Percentiles rank a stretch among this genome's conserved stretches.
These are phyloP conservation scores for Diplodia seriata DNA, from an alignment of 2,329 filamentous ascomycete species.

Conservation along the genomic window DNA sequence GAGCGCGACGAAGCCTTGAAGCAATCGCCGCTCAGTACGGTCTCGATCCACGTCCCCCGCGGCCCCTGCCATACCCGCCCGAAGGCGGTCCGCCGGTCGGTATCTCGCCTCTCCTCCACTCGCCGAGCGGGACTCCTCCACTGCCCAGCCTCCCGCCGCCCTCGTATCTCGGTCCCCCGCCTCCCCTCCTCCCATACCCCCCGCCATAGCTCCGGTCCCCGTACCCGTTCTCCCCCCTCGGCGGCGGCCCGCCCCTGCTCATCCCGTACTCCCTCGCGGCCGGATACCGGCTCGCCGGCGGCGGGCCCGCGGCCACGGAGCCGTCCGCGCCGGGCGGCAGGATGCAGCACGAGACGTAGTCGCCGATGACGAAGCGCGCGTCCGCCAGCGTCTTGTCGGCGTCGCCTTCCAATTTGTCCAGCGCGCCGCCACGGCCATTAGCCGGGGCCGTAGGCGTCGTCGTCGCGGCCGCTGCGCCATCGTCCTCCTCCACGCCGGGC, in stretches of 20 bases:
- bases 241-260: constrained; percentile 40
- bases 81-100: constrained; percentile 54
- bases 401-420: constrained; percentile 62
- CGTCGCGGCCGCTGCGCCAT: constrained; percentile 35
- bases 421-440: constrained; percentile 34
- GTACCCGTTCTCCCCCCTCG: constrained; percentile 44
- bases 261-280: constrained; percentile 16
- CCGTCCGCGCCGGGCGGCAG: constrained; percentile 78
- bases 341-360: constrained; percentile 85
- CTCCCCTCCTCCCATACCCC: constrained; percentile 44
- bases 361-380: constrained; percentile 83
- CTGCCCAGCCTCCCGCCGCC: constrained; percentile 49
- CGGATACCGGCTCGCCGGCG: constrained; percentile 44
- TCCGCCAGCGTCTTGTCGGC: constrained; percentile 77
- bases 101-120: constrained; percentile 72
- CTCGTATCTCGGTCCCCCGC: constrained; percentile 50
- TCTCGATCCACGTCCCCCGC: constrained; percentile 16
- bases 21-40: constrained; percentile 7
- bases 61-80: constrained; percentile 30
- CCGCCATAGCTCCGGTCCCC: constrained; percentile 47
- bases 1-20: neutral
- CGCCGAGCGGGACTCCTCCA: constrained; percentile 60
- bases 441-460: constrained; percentile 29
- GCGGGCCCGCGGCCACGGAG: constrained; percentile 68
- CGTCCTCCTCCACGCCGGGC: constrained; percentile 43